Percentiles rank a stretch among this genome's conserved stretches.
phyloP scores from a whole-genome alignment of 2,329 filamentous ascomycete genomes.

The Neophaeococcomyces mojaviensis region DNA sequence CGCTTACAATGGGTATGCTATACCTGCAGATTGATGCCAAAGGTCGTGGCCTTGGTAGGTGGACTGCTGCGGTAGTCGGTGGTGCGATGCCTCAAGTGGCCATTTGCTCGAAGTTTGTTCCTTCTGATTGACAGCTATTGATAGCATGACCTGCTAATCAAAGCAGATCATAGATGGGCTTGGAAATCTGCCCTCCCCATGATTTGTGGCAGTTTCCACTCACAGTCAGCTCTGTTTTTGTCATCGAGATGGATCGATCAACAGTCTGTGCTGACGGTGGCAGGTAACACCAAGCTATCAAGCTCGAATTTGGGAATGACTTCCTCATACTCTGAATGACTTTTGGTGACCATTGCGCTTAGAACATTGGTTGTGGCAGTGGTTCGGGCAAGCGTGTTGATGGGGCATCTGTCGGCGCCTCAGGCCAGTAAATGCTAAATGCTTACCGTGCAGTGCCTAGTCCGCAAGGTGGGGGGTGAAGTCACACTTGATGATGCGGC shows the following conservation, averaged over 20 bases:
- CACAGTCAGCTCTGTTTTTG: slow-evolving; percentile 1
- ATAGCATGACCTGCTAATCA: too few relatives aligned
- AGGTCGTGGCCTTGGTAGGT: neutral
- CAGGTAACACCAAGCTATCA: too few relatives aligned
- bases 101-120: too few relatives aligned
- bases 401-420: neutral
- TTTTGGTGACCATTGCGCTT: too few relatives aligned
- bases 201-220: slow-evolving; percentile 13
- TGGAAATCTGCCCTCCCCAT: slow-evolving; percentile 9
- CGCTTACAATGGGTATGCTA: neutral
- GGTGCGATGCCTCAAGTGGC: slow-evolving; percentile 7
- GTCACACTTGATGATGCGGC: neutral
- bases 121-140: too few relatives aligned
- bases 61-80: slow-evolving; percentile 16
- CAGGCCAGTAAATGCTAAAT: slow-evolving; percentile 3
- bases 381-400: neutral
- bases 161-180: too few relatives aligned
- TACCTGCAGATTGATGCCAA: slow-evolving; percentile 2
- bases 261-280: too few relatives aligned
- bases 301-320: too few relatives aligned
- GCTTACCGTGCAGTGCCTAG: slow-evolving; percentile 7
- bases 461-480: neutral
- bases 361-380: neutral
- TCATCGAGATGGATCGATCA: too few relatives aligned
- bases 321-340: too few relatives aligned